Evolutionary conservation across 2,329 filamentous ascomycete species (phyloP), one percentile per base, ranked within the genome.

Genomic region (Venturia pyrina): DNA sequence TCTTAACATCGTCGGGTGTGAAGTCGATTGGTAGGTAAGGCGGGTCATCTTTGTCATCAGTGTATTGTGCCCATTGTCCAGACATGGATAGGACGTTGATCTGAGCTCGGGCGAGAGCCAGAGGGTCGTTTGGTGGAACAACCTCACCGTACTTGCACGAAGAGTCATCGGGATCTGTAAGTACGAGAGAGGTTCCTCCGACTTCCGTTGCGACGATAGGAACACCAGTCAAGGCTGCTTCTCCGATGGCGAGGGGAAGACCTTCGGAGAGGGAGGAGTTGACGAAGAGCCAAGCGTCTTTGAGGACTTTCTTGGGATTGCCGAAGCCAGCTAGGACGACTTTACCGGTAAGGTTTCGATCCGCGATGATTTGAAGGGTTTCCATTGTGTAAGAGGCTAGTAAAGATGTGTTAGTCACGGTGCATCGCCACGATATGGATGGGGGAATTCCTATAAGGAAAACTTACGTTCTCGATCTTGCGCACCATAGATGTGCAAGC

Each of bases 401-500:
- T 79, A 11, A 15, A 5, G 13, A 28, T 50, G 5, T 13, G 21
- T 53, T 15, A 53, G 48, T 24, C 48, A 53, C 21, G 8, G 3
- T 28, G 11, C 8, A 28, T 28, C 7, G n/a, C n/a, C 8, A 1
- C 15, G 41, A 43, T 43, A 13, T 43, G 41, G 17, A 10, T 43
- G 11, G 8, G 41, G 44, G 19, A 48, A 21, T 21, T n/a, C 5
- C n/a, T 48, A 2, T 21, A 15, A n/a, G 44, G 10, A 15, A 21
- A 2, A 53, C 48, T 79, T 78, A 1, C 83, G 83, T 53, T 82
- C 80, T 67, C 83, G 82, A 70, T 86, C 83, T 67, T 83, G 81
- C 32, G 82, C 82, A 21, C 84, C 84, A 69, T 86, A 86, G 21
- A 86, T 80, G 66, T 84, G 79, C 1, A 86, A 78, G 66, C 79